phyloP scores from a whole-genome alignment of 176 grass and related monocot genomes.

The Coix lacrymajobi region DNA sequence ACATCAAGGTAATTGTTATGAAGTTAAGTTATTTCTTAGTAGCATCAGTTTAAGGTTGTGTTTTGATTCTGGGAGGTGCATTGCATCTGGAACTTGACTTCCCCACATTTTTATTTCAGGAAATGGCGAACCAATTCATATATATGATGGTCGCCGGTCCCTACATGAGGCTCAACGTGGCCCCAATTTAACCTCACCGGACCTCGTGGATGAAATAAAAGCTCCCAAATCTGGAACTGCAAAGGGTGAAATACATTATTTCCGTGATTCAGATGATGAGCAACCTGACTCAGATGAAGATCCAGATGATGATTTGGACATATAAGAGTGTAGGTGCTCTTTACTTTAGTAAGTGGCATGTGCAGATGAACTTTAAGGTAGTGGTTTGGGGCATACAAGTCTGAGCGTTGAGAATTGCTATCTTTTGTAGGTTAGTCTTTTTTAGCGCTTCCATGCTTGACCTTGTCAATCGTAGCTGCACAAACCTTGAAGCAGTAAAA shows the following conservation, averaged over 20 bases:
- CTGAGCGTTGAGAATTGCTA: not conserved
- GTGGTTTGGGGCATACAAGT: not conserved
- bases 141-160: constrained; percentile 76
- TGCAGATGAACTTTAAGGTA: not conserved
- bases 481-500: not conserved
- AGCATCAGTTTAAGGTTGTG: not conserved
- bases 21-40: not conserved
- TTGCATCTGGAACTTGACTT: constrained; percentile 14
- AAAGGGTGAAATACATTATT: constrained; percentile 84
- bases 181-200: not conserved
- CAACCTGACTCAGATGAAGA: constrained; percentile 94
- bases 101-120: constrained; percentile 40
- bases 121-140: constrained; percentile 59
- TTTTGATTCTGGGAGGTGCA: constrained; percentile 2
- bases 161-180: constrained; percentile 42
- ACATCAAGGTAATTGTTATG: constrained; percentile 66
- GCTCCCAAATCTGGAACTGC: constrained; percentile 31
- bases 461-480: not conserved
- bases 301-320: constrained; percentile 94
- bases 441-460: not conserved
- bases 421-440: not conserved
- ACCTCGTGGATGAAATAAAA: constrained; percentile 31
- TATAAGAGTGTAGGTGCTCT: constrained; percentile 30
- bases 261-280: constrained; percentile 95
- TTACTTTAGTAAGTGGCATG: not conserved